Conservation (phyloP, 2,329 filamentous ascomycete genomes). For the Penicillium sp. region DNA sequence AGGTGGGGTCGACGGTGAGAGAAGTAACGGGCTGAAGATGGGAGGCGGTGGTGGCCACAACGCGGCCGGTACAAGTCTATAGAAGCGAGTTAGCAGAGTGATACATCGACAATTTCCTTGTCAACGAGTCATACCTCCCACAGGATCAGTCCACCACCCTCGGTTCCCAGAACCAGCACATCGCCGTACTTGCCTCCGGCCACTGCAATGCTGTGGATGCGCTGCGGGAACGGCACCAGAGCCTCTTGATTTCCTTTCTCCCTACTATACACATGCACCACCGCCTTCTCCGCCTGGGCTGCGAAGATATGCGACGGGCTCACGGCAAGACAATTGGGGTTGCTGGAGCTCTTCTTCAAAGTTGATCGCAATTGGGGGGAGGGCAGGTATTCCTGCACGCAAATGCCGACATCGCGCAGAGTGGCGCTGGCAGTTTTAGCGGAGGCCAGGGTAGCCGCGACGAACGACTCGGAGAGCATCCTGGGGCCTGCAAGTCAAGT, state of each 20-base stretch:
- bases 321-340: conserved; percentile 73
- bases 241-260: conserved; percentile 84
- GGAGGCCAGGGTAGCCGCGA: conserved; percentile 45
- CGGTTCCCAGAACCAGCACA: conserved; percentile 75
- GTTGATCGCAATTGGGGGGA: conserved; percentile 69
- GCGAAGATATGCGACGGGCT: conserved; percentile 83
- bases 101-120: background rate
- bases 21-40: conserved; percentile 62
- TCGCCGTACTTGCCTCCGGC: conserved; percentile 59
- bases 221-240: conserved; percentile 81
- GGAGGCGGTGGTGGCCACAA: conserved; percentile 44
- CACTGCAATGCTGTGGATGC: conserved; percentile 74
- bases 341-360: conserved; percentile 90
- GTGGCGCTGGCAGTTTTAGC: conserved; percentile 45
- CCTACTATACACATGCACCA: conserved; percentile 87
- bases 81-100: background rate
- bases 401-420: conserved; percentile 79
- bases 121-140: conserved; percentile 72
- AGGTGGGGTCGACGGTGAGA: conserved; percentile 67
- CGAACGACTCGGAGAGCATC: conserved; percentile 51
- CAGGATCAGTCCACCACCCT: conserved; percentile 78
- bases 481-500: conserved; percentile 14
- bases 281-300: conserved; percentile 85
- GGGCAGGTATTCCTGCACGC: conserved; percentile 78
- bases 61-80: conserved; percentile 45